These are phyloP conservation scores for Lasiosphaeria hispida DNA, from an alignment of 495 filamentous ascomycete genomes.

Conservation along the genomic window DNA sequence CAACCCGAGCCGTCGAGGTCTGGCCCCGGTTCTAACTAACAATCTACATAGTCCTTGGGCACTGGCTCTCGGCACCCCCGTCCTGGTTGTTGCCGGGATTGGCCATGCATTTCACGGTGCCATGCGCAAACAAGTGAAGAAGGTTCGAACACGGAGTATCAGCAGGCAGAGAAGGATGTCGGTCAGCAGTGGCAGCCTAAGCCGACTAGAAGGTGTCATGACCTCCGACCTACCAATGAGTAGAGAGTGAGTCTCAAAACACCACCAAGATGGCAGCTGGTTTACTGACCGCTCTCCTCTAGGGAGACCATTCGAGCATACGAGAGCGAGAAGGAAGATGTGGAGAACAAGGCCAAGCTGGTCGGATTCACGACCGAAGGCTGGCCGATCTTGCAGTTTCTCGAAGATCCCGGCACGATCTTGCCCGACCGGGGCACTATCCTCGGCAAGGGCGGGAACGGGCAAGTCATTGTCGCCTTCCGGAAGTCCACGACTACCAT, in stretches of 20 bases:
- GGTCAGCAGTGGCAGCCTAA: slow-evolving; percentile 10
- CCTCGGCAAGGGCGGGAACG: slow-evolving; percentile 20
- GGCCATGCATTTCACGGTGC: slow-evolving; percentile 39
- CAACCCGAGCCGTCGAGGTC: not conserved
- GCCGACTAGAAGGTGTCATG: slow-evolving; percentile 15
- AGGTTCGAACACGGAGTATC: slow-evolving; percentile 20
- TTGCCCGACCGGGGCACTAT: slow-evolving; percentile 21
- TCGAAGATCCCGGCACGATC: slow-evolving; percentile 24
- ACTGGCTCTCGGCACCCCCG: slow-evolving; percentile 49
- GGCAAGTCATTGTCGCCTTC: slow-evolving; percentile 29
- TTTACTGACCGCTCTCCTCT: slow-evolving; percentile 1
- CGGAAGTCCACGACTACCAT: slow-evolving; percentile 22
- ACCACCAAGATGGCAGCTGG: not conserved
- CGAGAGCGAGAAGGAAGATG: slow-evolving; percentile 26
- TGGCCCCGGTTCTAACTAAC: not conserved
- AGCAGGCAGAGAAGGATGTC: slow-evolving; percentile 15
- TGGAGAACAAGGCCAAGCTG: slow-evolving; percentile 23
- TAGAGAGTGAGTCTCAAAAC: slow-evolving; percentile 26
- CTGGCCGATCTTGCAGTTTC: slow-evolving; percentile 26
- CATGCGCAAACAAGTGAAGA: slow-evolving; percentile 28
- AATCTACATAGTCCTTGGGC: slow-evolving; percentile 37
- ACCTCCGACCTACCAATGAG: slow-evolving; percentile 26
- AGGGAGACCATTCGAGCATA: slow-evolving; percentile 29
- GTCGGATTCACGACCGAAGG: slow-evolving; percentile 37
- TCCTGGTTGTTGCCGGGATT: slow-evolving; percentile 46